A percentile compares a stretch with the other conserved stretches of the same genome.
Evolutionary conservation across 805 yeast genomes (phyloP).

Genomic region (Candida insectorum): DNA sequence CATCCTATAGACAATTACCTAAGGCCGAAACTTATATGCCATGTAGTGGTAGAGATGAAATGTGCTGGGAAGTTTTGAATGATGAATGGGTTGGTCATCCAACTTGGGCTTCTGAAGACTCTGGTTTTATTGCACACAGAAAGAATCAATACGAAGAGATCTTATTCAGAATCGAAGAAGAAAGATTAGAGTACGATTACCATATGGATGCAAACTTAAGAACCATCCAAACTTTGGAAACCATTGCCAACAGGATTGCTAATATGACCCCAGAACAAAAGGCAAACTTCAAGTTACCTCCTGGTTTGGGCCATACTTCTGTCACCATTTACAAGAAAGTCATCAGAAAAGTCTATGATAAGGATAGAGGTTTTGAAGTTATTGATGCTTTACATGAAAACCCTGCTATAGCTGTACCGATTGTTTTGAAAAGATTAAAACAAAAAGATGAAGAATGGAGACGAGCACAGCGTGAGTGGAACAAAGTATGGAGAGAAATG

Average conservation of each 20-base stretch:
- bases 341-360: constrained; percentile 86
- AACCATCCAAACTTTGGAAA: constrained; percentile 92
- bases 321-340: constrained; percentile 91
- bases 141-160: constrained; percentile 98
- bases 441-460: constrained; percentile 99
- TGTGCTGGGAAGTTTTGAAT: constrained; percentile 98
- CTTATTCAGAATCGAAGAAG: constrained; percentile 92
- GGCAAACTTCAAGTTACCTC: constrained; percentile 79
- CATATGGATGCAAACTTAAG: constrained; percentile 93
- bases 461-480: constrained; percentile 97
- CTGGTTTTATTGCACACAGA: constrained; percentile 98
- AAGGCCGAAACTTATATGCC: constrained; percentile 95
- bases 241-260: constrained; percentile 89
- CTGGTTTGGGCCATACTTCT: constrained; percentile 91
- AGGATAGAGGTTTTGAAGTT: constrained; percentile 93
- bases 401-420: constrained; percentile 93
- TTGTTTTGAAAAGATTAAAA: constrained; percentile 85
- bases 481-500: constrained; percentile 97
- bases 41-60: constrained; percentile 96
- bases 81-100: constrained; percentile 99
- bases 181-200: constrained; percentile 94
- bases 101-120: constrained; percentile 99
- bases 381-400: constrained; percentile 93
- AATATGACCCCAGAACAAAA: constrained; percentile 91
- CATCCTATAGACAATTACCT: constrained; percentile 89